Percentiles rank a stretch among this genome's conserved stretches.
Conservation (phyloP, 306 rosid genomes). For the Castanea mollissima region DNA sequence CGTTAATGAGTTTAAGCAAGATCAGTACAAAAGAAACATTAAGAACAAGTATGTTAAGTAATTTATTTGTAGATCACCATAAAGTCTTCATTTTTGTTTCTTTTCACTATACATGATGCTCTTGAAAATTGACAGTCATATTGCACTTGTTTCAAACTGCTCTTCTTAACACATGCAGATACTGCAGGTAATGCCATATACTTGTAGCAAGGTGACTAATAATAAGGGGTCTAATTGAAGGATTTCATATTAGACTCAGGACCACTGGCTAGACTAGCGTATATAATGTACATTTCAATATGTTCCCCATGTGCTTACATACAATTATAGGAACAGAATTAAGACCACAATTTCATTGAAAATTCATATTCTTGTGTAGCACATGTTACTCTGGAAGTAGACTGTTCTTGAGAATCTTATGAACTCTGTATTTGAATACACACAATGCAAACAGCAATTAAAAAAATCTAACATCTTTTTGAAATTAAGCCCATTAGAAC, state of each 20-base stretch:
- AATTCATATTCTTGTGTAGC: not conserved
- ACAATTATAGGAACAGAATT: not conserved
- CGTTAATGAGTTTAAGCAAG: not conserved
- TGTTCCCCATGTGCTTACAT: not conserved
- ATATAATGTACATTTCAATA: not conserved
- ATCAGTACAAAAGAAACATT: not conserved
- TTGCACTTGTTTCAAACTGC: not conserved
- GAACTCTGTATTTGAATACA: not conserved
- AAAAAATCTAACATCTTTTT: not conserved
- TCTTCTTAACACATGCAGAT: not conserved
- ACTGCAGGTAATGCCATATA: no score
- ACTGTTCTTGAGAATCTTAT: constrained; percentile 4
- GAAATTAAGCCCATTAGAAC: not conserved
- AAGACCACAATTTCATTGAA: not conserved
- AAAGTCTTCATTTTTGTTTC: not conserved
- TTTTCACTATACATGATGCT: not conserved
- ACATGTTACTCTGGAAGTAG: not conserved
- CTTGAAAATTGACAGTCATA: not conserved
- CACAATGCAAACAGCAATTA: not conserved
- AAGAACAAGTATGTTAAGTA: not conserved
- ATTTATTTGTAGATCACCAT: not conserved
- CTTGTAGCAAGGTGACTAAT: not conserved
- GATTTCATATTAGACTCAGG: not conserved
- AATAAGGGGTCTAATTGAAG: not conserved
- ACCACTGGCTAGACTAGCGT: not conserved